These are phyloP conservation scores for Penicillium soppii DNA, from an alignment of 495 filamentous ascomycete genomes.

Conservation along the genomic window DNA sequence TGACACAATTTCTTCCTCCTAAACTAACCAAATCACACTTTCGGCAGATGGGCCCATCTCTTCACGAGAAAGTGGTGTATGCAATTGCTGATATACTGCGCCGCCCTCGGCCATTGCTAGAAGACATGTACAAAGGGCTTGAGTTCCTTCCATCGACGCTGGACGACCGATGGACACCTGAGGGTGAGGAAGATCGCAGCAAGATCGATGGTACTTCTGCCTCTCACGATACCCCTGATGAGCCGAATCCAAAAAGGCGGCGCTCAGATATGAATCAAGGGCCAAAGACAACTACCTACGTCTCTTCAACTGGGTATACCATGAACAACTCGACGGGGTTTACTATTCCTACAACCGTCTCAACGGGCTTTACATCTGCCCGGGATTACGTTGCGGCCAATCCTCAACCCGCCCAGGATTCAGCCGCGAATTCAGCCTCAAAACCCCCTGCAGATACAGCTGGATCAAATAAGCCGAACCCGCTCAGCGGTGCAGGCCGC, in stretches of 20 bases:
- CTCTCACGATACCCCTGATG: slow-evolving; percentile 13
- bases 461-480: slow-evolving; percentile 18
- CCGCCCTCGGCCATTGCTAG: slow-evolving; percentile 50
- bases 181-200: slow-evolving; percentile 51
- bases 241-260: slow-evolving; percentile 35
- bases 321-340: slow-evolving; percentile 32
- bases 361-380: slow-evolving; percentile 42
- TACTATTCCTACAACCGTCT: slow-evolving; percentile 36
- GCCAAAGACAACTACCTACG: slow-evolving; percentile 21
- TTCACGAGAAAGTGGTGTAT: slow-evolving; percentile 54
- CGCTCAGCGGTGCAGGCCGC: slow-evolving; percentile 9
- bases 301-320: slow-evolving; percentile 24
- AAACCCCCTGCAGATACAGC: slow-evolving; percentile 1
- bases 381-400: slow-evolving; percentile 37
- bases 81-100: slow-evolving; percentile 63
- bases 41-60: slow-evolving; percentile 55
- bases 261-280: slow-evolving; percentile 27
- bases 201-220: slow-evolving; percentile 26
- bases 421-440: slow-evolving; percentile 2
- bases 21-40: slow-evolving; percentile 50
- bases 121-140: slow-evolving; percentile 46
- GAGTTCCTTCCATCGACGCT: slow-evolving; percentile 48
- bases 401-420: slow-evolving; percentile 9
- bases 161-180: slow-evolving; percentile 65
- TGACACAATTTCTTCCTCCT: slow-evolving; percentile 62